Conservation (phyloP, 2,329 filamentous ascomycete species). For the Exophiala mesophila region DNA sequence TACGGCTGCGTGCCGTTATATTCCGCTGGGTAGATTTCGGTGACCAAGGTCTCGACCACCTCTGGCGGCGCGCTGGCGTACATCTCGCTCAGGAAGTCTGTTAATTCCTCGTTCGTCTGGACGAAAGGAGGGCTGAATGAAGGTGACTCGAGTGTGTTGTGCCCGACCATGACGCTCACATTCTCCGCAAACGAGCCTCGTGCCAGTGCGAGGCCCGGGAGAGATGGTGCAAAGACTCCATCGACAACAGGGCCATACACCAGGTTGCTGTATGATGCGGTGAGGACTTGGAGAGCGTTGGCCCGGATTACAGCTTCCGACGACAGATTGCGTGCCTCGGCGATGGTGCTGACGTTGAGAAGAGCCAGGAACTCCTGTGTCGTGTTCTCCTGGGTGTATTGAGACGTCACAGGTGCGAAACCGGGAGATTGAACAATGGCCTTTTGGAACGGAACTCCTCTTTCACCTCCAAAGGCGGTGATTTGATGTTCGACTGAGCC, state of each 20-base stretch:
- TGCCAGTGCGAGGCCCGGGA: constrained; percentile 42
- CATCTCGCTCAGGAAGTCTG: constrained; percentile 18
- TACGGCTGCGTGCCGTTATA: constrained; percentile 48
- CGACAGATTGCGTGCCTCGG: constrained; percentile 40
- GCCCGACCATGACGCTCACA: constrained; percentile 43
- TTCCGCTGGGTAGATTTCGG: constrained; percentile 49
- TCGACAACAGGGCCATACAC: constrained; percentile 46
- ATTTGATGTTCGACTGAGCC: constrained; percentile 54
- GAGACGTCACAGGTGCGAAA: constrained; percentile 32
- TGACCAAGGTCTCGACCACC: constrained; percentile 40
- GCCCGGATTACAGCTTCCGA: constrained; percentile 39
- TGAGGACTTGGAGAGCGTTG: constrained; percentile 40
- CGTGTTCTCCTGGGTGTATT: constrained; percentile 35
- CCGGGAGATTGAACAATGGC: constrained; percentile 45
- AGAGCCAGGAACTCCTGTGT: constrained; percentile 38
- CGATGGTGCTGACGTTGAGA: constrained; percentile 41
- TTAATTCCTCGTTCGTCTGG: constrained; percentile 25
- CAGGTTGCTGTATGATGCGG: constrained; percentile 38
- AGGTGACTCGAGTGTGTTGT: constrained; percentile 42
- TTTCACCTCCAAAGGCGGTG: constrained; percentile 46
- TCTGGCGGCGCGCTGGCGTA: constrained; percentile 27
- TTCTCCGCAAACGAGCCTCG: constrained; percentile 42
- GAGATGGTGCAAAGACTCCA: constrained; percentile 44
- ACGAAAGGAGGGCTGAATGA: constrained; percentile 36
- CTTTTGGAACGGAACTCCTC: constrained; percentile 31